Conservation (phyloP, 371 early-diverging fungal species). For the Rhizopus microsporus region DNA sequence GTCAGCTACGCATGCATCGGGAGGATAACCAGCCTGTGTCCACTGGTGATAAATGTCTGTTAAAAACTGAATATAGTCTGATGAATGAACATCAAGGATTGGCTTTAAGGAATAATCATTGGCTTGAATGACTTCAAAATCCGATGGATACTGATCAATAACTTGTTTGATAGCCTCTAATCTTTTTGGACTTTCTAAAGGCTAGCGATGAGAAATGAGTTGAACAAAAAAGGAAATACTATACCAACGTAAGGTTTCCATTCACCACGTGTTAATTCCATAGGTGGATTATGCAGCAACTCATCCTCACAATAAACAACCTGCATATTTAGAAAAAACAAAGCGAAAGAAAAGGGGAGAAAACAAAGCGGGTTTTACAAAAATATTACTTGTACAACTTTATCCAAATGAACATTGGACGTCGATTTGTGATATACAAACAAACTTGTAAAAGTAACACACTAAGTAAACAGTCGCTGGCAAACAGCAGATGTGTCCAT, state of each 20-base stretch:
- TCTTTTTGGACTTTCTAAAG: conserved; percentile 46
- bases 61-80: conserved; percentile 62
- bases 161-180: conserved; percentile 31
- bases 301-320: conserved; percentile 48
- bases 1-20: conserved; percentile 63
- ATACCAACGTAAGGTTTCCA: conserved; percentile 36
- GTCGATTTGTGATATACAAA: no score
- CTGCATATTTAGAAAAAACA: conserved; percentile 27
- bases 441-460: no score
- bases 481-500: no score
- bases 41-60: conserved; percentile 60
- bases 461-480: no score
- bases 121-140: conserved; percentile 36
- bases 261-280: conserved; percentile 41
- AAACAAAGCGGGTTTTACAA: not conserved
- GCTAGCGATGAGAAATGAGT: not conserved
- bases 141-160: conserved; percentile 24
- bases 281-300: conserved; percentile 42
- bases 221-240: conserved; percentile 4
- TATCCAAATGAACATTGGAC: no score
- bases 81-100: conserved; percentile 58
- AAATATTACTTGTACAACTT: no score
- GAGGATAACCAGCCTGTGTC: conserved; percentile 57
- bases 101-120: conserved; percentile 58
- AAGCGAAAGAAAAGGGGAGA: not conserved